Conservation (phyloP, 1,284 basidiomycete species). For the Entoloma clypeatum region DNA sequence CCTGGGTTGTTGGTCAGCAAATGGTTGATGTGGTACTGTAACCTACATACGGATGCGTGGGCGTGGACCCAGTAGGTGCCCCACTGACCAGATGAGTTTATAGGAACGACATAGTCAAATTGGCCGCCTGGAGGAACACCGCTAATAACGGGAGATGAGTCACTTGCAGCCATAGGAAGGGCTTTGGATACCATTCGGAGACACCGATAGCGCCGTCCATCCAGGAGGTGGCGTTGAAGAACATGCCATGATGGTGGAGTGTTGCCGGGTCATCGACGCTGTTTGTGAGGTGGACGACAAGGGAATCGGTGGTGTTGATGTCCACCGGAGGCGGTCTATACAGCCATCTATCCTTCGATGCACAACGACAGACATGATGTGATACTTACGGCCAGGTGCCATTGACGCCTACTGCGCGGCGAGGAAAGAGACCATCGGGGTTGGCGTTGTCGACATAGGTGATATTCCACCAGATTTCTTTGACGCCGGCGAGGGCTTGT, state of each 20-base stretch:
- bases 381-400: slow-evolving; percentile 83
- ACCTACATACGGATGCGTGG: slow-evolving; percentile 48
- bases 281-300: slow-evolving; percentile 76
- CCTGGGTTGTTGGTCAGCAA: slow-evolving; percentile 34
- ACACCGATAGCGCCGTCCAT: slow-evolving; percentile 85
- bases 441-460: slow-evolving; percentile 67
- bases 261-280: slow-evolving; percentile 59
- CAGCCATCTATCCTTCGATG: slow-evolving; percentile 1
- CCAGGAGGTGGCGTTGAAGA: slow-evolving; percentile 83
- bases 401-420: slow-evolving; percentile 84
- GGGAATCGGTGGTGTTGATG: slow-evolving; percentile 67
- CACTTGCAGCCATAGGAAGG: not conserved
- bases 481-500: slow-evolving; percentile 50
- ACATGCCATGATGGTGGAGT: slow-evolving; percentile 91
- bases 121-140: slow-evolving; percentile 77
- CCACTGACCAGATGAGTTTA: slow-evolving; percentile 66
- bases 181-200: slow-evolving; percentile 66
- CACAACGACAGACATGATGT: not conserved
- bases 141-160: slow-evolving; percentile 35
- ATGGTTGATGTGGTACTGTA: not conserved
- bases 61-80: slow-evolving; percentile 92
- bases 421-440: slow-evolving; percentile 72
- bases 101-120: slow-evolving; percentile 80
- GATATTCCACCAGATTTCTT: slow-evolving; percentile 80
- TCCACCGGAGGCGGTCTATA: slow-evolving; percentile 75